These are phyloP conservation scores for Sphagnum magellanicum DNA, from an alignment of 228 moss, liverwort and hornwort genomes.

Conservation along the genomic window DNA sequence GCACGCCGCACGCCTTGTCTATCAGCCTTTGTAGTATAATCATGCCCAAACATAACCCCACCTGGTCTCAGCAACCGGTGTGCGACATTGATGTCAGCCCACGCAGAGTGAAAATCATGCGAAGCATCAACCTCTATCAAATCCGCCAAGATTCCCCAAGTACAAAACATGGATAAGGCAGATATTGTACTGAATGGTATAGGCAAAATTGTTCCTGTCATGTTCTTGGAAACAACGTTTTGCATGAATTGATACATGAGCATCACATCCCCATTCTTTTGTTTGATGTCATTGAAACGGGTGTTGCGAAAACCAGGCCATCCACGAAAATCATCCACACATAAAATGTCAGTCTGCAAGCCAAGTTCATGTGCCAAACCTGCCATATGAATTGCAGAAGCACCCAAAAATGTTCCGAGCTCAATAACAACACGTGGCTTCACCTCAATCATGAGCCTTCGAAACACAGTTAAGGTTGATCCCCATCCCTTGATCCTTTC, in stretches of 20 bases:
- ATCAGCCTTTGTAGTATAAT: slow-evolving; percentile 49
- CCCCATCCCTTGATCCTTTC: slow-evolving; percentile 81
- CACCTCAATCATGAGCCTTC: slow-evolving; percentile 73
- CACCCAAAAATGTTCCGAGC: slow-evolving; percentile 87
- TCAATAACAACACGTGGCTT: slow-evolving; percentile 65
- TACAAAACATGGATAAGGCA: slow-evolving; percentile 47
- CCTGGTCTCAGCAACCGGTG: slow-evolving; percentile 46
- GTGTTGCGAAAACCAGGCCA: slow-evolving; percentile 79
- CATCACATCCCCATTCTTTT: slow-evolving; percentile 69
- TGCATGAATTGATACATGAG: slow-evolving; percentile 82
- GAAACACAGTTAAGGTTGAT: slow-evolving; percentile 54
- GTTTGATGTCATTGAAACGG: slow-evolving; percentile 36
- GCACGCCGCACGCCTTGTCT: slow-evolving; percentile 69
- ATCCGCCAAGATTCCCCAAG: slow-evolving; percentile 75
- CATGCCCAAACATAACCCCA: slow-evolving; percentile 94
- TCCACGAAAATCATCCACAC: slow-evolving; percentile 90
- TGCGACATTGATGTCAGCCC: slow-evolving; percentile 79
- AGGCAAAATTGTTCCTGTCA: slow-evolving; percentile 53
- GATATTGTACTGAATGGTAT: slow-evolving; percentile 64
- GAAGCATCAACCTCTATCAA: slow-evolving; percentile 91
- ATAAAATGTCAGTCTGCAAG: slow-evolving; percentile 45
- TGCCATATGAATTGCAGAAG: slow-evolving; percentile 78
- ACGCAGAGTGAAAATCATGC: slow-evolving; percentile 90
- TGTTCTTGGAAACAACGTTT: slow-evolving; percentile 53
- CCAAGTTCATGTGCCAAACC: slow-evolving; percentile 43